These are phyloP conservation scores for Hermanozyma aechmeae DNA, from an alignment of 805 yeast species.

Conservation along the genomic window DNA sequence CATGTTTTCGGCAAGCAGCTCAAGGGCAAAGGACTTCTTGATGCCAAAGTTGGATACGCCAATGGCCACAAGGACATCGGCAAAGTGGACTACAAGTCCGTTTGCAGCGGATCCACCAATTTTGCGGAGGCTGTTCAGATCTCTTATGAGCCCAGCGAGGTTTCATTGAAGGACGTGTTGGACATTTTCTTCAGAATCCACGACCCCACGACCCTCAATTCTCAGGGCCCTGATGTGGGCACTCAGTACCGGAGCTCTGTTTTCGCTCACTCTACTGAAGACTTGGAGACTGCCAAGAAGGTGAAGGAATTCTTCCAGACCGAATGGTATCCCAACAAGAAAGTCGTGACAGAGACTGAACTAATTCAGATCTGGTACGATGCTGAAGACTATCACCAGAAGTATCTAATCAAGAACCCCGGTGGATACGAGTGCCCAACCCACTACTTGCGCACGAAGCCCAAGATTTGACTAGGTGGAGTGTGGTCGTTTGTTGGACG, in stretches of 20 bases:
- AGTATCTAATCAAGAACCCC: conserved; percentile 72
- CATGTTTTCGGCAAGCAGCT: conserved; percentile 69
- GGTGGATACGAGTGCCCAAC: conserved; percentile 86
- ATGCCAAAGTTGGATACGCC: conserved; percentile 82
- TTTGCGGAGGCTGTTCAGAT: conserved; percentile 80
- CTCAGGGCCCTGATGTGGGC: conserved; percentile 85
- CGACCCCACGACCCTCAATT: conserved; percentile 80
- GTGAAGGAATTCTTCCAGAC: conserved; percentile 51
- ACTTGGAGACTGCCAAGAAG: conserved; percentile 33
- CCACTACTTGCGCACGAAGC: conserved; percentile 65
- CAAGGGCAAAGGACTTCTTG: conserved; percentile 55
- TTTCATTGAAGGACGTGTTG: conserved; percentile 51
- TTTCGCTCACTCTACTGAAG: conserved; percentile 50
- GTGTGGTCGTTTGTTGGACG: no score
- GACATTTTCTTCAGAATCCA: conserved; percentile 87
- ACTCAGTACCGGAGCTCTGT: conserved; percentile 86
- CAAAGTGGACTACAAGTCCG: conserved; percentile 46
- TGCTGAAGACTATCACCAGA: conserved; percentile 94
- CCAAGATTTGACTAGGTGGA: conserved; percentile 37
- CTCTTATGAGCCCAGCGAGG: conserved; percentile 63
- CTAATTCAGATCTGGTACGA: conserved; percentile 69
- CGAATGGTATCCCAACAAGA: conserved; percentile 64
- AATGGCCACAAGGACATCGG: conserved; percentile 59
- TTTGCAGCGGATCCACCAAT: conserved; percentile 69
- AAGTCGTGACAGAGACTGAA: conserved; percentile 62